Base-by-base conservation (phyloP, 305 asterid species). In the Solanum chacoense region DNA sequence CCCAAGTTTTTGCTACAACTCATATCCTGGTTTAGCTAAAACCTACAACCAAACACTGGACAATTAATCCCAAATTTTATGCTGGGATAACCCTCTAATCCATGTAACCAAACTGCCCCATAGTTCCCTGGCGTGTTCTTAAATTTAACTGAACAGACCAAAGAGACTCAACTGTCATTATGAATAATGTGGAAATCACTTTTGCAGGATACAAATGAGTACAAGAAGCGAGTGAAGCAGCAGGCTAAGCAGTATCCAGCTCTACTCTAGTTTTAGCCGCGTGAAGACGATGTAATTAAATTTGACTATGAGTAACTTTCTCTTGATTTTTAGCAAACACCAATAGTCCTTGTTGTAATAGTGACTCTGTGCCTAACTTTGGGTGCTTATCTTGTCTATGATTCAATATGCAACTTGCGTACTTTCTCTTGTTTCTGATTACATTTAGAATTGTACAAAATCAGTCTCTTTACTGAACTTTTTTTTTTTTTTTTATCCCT, bases 161-260 rank as follows among this genome's bases (percentile, higher is more conserved):
- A 83, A 55, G 65, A 55, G 88, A 26, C 11, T 72, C 50, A 36
- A 22, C 22, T 71, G 32, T 42, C 79, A 18, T 38, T 38, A 73
- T 31, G 84, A 72, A 87, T 42, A 74, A 13, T 72, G 18, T 37
- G 88, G 65, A 32, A 18, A 55, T 86, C 18, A 72, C 77, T 79
- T 86, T 87, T 91, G 85, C 90, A 92, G 94, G 92, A 92, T 32
- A 78, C 79, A 28, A 80, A 29, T 32, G 94, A 88, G 79, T 91
- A 91, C 90, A 89, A 83, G 90, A 92, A 69, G 89, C 91, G 88
- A 92, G 94, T 92, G 86, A 85, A 88, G 85, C 92, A 90, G 91
- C 93, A 92, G 87, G 90, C 91, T 74, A 92, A 90, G 91, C 93
- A 42, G 78, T 91, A 89, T 88, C 93, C 93, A 20, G 67, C 89